Conservation (phyloP, 2,329 filamentous ascomycete species). For the Paramyrothecium roridum region DNA sequence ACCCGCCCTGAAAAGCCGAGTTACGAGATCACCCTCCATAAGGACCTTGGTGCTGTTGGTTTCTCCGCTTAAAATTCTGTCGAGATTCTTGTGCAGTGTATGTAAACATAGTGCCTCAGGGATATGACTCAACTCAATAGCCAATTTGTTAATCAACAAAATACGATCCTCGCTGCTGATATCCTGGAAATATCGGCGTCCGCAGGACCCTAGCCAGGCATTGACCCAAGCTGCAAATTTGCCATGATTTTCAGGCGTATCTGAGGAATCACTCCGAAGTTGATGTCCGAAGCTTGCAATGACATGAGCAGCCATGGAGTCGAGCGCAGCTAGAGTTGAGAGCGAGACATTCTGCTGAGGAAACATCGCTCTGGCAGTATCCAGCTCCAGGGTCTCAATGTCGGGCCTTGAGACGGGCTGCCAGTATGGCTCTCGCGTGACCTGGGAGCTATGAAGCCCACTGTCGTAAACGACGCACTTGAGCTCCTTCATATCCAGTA, state of each 20-base stretch:
- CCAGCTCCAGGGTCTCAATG: background rate
- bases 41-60: background rate
- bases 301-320: background rate
- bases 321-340: background rate
- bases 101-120: background rate
- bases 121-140: background rate
- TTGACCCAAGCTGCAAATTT: background rate
- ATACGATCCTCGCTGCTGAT: background rate
- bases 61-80: background rate
- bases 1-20: background rate
- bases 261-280: background rate
- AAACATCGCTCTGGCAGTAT: background rate
- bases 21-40: background rate
- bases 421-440: background rate
- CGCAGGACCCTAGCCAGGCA: too few relatives aligned
- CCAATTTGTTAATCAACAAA: background rate
- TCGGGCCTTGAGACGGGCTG: background rate
- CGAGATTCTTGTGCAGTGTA: background rate
- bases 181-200: too few relatives aligned
- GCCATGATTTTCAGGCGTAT: background rate
- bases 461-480: background rate
- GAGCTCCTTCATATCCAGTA: background rate
- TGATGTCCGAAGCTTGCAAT: too few relatives aligned
- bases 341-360: background rate
- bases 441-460: background rate